Evolutionary conservation across 2,329 filamentous ascomycete species (phyloP), one percentile per base, ranked within the genome.

Genomic region (Mycosphaerelloides madeirae): DNA sequence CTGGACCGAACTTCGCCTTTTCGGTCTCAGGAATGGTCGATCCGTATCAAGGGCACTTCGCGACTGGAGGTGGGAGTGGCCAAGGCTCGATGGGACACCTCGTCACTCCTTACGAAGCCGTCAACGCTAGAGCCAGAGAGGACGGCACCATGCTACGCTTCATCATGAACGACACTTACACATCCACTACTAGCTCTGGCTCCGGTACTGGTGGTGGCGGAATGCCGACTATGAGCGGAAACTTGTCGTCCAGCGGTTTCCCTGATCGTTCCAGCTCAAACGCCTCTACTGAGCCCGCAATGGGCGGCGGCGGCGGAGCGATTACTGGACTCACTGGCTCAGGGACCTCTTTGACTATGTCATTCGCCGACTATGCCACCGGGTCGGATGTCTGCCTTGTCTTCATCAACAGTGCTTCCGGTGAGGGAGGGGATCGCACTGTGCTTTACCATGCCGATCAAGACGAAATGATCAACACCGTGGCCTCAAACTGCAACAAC

Each of bases 401-500:
- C 35, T 62, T 64, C 41, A 49, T 62, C 49, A 64, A 65, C 49
- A 54, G 54, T 6, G 48, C 52, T 22, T 50, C 59, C 3, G 43
- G 50, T 28, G 61, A 64, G 47, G 53, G 53, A 31, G 54, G 43
- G 35, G 61, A 63, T 33, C 53, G 60, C 13, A 53, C 34, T 33
- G 52, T 47, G 28, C 52, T 63, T 15, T 52, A 49, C 32, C 55
- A 61, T 40, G 37, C 43, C 34, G 49, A 47, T 32, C 49, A 50
- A 22, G 57, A 63, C 44, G 47, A 36, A 6, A 53, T 63, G 8
- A 54, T 64, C 22, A 48, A 31, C 12, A 58, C 56, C 43, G 52
- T 62, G 15, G 58, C 61, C 8, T 69, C 69, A n/a, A 54, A 52
- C 38, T 61, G 59, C 53, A 55, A 49, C 48, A 61, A 62, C 53